phyloP scores from a whole-genome alignment of 2,329 filamentous ascomycete genomes.

The Xylariaceae sp. region DNA sequence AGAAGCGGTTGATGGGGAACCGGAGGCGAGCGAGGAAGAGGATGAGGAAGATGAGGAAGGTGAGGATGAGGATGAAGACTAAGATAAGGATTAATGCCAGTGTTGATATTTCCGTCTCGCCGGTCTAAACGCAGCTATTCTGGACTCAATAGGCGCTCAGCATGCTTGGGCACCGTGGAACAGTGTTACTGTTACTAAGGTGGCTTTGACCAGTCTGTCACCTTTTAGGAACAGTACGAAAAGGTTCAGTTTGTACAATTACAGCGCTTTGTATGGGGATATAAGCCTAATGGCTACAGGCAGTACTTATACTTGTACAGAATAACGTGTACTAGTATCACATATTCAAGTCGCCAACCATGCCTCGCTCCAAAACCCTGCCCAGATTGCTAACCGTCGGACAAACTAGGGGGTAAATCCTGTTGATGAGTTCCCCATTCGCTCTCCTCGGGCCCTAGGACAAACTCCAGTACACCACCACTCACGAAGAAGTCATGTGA shows the following conservation, averaged over 20 bases:
- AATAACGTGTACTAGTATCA: no score
- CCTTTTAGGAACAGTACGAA: no score
- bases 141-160: no score
- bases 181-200: no score
- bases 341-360: no score
- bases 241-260: no score
- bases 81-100: neutral
- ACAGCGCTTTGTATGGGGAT: no score
- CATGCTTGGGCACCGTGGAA: no score
- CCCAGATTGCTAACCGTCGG: constrained; percentile 19
- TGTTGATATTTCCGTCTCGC: neutral
- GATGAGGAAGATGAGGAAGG: constrained; percentile 15
- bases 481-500: constrained; percentile 58
- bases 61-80: constrained; percentile 6
- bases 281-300: no score
- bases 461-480: constrained; percentile 57
- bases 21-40: constrained; percentile 7
- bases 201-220: no score
- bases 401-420: constrained; percentile 56
- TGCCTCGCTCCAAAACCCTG: neutral
- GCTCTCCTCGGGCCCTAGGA: constrained; percentile 51
- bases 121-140: neutral
- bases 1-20: no score
- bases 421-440: constrained; percentile 54
- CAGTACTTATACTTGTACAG: no score